phyloP scores from a whole-genome alignment of 2,329 filamentous ascomycete genomes.

The Trichophyton benhamiae region DNA sequence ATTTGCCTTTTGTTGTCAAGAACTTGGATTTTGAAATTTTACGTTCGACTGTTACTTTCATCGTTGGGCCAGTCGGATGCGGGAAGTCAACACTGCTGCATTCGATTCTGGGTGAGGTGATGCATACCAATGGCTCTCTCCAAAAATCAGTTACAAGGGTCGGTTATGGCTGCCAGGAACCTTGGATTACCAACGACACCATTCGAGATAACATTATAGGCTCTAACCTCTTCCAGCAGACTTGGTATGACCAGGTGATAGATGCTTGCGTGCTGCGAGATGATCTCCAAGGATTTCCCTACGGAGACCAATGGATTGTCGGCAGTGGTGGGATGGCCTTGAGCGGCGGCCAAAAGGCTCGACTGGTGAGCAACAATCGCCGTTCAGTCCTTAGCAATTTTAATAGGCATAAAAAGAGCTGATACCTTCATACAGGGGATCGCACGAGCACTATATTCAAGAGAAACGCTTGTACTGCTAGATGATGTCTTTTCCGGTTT shows the following conservation, averaged over 20 bases:
- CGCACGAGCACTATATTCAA: slow-evolving; percentile 38
- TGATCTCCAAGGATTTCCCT: slow-evolving; percentile 16
- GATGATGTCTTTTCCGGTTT: slow-evolving; percentile 39
- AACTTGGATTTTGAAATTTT: not conserved
- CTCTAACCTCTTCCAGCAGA: not conserved
- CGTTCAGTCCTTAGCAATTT: not conserved
- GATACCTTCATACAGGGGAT: slow-evolving; percentile 15
- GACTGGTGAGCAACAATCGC: not conserved
- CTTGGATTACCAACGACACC: slow-evolving; percentile 1
- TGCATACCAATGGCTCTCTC: not conserved
- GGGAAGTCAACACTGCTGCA: slow-evolving; percentile 1
- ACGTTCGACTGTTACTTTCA: not conserved
- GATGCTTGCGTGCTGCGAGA: slow-evolving; percentile 14
- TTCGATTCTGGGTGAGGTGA: slow-evolving; percentile 5
- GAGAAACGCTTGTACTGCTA: slow-evolving; percentile 31
- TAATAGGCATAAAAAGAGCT: not conserved
- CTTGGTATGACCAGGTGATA: slow-evolving; percentile 18
- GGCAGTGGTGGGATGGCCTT: slow-evolving; percentile 12
- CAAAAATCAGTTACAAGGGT: not conserved
- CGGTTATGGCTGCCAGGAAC: slow-evolving; percentile 2
- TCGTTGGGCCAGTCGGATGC: slow-evolving; percentile 3
- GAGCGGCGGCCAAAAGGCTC: not conserved
- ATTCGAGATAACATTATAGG: slow-evolving; percentile 1
- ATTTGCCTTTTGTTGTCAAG: not conserved
- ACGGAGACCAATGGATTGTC: slow-evolving; percentile 17